Evolutionary conservation across 768 basidiomycete species (phyloP).

Genomic region (Agaricus sinodeliciosus): DNA sequence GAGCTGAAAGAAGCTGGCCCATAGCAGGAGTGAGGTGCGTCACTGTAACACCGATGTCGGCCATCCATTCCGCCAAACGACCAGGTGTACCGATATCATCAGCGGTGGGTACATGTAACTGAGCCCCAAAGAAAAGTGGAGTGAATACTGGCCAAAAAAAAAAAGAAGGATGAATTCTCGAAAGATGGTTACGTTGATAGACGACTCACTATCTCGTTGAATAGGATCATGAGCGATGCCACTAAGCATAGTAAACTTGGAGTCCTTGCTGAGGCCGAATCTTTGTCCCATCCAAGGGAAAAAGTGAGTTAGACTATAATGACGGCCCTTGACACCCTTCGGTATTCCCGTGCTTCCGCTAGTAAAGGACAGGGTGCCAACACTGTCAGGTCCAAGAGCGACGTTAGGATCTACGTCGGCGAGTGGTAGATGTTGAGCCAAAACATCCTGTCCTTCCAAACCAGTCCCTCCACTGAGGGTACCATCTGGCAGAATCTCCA

Average conservation of each 20-base stretch:
- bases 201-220: slow-evolving; percentile 88
- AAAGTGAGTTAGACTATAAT: slow-evolving; percentile 96
- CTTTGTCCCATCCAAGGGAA: slow-evolving; percentile 98
- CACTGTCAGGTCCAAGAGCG: slow-evolving; percentile 86
- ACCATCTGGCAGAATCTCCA: slow-evolving; percentile 66
- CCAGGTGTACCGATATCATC: slow-evolving; percentile 98
- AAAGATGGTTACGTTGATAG: neutral
- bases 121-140: slow-evolving; percentile 93
- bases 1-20: slow-evolving; percentile 90
- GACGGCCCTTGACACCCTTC: slow-evolving; percentile 93
- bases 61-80: slow-evolving; percentile 98
- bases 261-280: slow-evolving; percentile 66
- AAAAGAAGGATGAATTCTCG: slow-evolving; percentile 10
- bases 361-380: slow-evolving; percentile 94
- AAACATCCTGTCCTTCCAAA: slow-evolving; percentile 46
- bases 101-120: slow-evolving; percentile 91
- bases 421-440: slow-evolving; percentile 46
- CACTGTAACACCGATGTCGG: slow-evolving; percentile 81
- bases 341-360: slow-evolving; percentile 97
- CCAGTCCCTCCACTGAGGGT: slow-evolving; percentile 56
- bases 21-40: slow-evolving; percentile 98
- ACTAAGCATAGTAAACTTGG: slow-evolving; percentile 96
- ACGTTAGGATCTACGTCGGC: slow-evolving; percentile 74
- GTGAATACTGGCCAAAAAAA: slow-evolving; percentile 75
- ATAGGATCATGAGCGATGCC: slow-evolving; percentile 99